Evolutionary conservation across 139 green algal species (phyloP), one percentile per base, ranked within the genome.

Genomic region (Chlorella sp.): DNA sequence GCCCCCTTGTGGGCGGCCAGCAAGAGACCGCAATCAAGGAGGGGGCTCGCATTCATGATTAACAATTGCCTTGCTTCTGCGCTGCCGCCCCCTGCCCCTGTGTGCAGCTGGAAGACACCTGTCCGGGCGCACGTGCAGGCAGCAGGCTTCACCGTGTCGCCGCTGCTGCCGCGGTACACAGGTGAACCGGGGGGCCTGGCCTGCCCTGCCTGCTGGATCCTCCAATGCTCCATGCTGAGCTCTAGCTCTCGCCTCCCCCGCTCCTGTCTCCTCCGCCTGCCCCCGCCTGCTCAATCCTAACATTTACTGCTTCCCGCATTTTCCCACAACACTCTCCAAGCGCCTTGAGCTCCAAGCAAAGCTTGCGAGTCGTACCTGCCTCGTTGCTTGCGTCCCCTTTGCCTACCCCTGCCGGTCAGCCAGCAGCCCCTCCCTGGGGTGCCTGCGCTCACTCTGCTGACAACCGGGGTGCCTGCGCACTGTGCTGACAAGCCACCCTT

Each of bases 71-170:
- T 30, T 30, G 64, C 64, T 68, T 18, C 18, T 71, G 64, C 64
- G 5, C 64, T 71, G 64, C 64, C 69, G 28, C 12, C 42, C 15
- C 75, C 15, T 66, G 73, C 64, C 71, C 14, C 2, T 48, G 12
- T 48, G 12, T 89, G 88, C 90, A 81, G 66, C 57, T 92, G 91
- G 88, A 71, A n/a, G 26, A 76, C 88, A 2, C 90, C 93, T 21
- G 83, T 95, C 34, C 48, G 88, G 40, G 91, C 89, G 3, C 80
- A 93, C 48, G 92, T 95, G 28, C 83, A 89, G n/a, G 90, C 93
- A 7, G 89, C 89, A 15, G 93, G 93, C 1, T 95, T 92, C 83
- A 95, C 93, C 0, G 91, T 95, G n/a, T 82, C 92, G n/a, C 93
- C 93, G 53, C 73, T 95, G 64, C 84, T 91, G 81, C 90, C 89